Percentiles rank a stretch among this genome's conserved stretches.
These are phyloP conservation scores for Areca catechu DNA, from an alignment of 176 grass and related monocot species.

Conservation along the genomic window DNA sequence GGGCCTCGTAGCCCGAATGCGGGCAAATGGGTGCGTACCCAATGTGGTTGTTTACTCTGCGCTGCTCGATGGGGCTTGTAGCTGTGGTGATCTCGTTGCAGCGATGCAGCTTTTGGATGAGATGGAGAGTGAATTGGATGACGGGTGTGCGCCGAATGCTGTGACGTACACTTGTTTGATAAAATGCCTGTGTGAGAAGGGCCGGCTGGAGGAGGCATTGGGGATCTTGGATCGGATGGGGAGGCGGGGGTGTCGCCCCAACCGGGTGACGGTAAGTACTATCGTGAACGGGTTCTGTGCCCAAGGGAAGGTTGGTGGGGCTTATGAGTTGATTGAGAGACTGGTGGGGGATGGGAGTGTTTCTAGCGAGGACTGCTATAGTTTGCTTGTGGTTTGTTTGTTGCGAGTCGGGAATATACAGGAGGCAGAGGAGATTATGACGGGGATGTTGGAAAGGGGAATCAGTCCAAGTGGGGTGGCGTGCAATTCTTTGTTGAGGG, in stretches of 20 bases:
- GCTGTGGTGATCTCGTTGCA: constrained; percentile 24
- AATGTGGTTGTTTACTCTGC: constrained; percentile 56
- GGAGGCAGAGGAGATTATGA: constrained; percentile 40
- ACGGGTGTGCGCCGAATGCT: constrained; percentile 37
- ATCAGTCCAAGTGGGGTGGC: constrained; percentile 31
- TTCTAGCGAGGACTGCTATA: constrained; percentile 43
- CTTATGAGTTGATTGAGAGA: constrained; percentile 43
- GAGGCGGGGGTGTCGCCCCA: constrained; percentile 41
- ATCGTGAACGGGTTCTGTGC: constrained; percentile 45
- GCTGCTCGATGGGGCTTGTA: constrained; percentile 55
- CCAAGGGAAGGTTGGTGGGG: neutral
- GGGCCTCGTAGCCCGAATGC: constrained; percentile 50
- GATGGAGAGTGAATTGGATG: constrained; percentile 46
- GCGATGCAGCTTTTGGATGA: constrained; percentile 31
- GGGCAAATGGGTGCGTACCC: constrained; percentile 38
- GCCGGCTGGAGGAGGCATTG: constrained; percentile 32
- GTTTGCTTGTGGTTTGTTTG: constrained; percentile 54
- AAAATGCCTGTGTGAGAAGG: constrained; percentile 64
- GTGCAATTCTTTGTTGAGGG: constrained; percentile 46
- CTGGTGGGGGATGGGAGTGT: constrained; percentile 30
- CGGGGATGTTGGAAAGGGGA: constrained; percentile 56
- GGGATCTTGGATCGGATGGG: constrained; percentile 55
- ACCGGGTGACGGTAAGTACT: constrained; percentile 46
- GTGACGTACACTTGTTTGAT: constrained; percentile 90
- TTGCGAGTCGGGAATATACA: constrained; percentile 22